Evolutionary conservation across 108 stramenopile species (phyloP), one percentile per base, ranked within the genome.

Genomic region (Fistulifera solaris): DNA sequence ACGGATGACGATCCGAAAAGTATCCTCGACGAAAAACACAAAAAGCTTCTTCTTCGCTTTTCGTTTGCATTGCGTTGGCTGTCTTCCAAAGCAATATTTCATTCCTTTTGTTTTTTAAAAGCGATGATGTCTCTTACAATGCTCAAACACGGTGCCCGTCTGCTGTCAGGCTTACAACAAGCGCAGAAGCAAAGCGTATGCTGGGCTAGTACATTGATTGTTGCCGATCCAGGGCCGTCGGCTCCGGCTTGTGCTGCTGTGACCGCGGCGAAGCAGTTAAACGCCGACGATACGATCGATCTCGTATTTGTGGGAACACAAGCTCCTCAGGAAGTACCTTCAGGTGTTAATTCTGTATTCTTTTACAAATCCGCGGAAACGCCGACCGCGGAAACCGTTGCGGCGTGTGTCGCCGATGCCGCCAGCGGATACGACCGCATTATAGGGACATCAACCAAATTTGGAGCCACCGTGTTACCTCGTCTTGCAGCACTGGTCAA

Each of bases 401-500:
- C 89, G 14, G 57, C 76, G 43, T 57, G 65, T 31, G 56, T 76
- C 48, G 71, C 65, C 16, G 63, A 75, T 38, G 51, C 43, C 56
- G 61, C 61, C 8, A 56, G 71, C 39, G 58, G 52, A 22, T 95
- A 43, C 68, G 89, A 91, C 61, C 67, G 95, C 26, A 57, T 98
- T 44, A 53, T 95, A 10, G 77, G 71, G 53, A 76, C 89, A 12
- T 64, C 85, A n/a, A 66, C 75, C 66, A 98, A 96, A 62, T 76
- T 77, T 62, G 93, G 93, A 27, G 89, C 94, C 42, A 97, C 96
- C 53, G 89, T 91, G 58, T 55, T 95, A 39, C 96, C 95, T 7
- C 87, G 99, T 35, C 76, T 89, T n/a, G 99, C 92, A 31, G 99
- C 97, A 17, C 61, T 85, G 56, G 59, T 97, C 35, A 90, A 87